Base-by-base conservation (phyloP, 2,329 filamentous ascomycete genomes). In the Geosmithia flava region DNA sequence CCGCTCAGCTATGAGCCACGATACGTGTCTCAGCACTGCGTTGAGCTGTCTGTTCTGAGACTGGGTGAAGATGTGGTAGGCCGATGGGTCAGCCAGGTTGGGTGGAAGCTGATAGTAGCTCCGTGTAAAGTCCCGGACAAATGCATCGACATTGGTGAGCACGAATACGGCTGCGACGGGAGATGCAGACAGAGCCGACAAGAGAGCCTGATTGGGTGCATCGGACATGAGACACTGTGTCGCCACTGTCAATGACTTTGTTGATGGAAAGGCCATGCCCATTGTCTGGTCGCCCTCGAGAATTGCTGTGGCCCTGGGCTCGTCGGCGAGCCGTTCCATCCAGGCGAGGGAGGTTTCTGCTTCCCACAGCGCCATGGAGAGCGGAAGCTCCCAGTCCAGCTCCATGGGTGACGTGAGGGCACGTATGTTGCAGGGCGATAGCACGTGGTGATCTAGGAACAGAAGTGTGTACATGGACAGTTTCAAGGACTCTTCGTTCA, bases 21-120 rank as follows among this genome's bases (percentile, higher is more conserved):
- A 47, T 15, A 61, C 55, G 7, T 55, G 47, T 13, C 50, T 47
- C 44, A 62, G 48, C 1, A 59, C 60, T 0, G 57, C 55, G 17
- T 54, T 52, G 1, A 63, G 46, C 40, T 58, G 55, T 47, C 58
- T 54, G 40, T 59, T 62, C 45, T 64, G 61, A 2, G 49, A 50
- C 46, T 64, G 61, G 4, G 60, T 62, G 27, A 63, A 53, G 17
- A 62, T 62, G 41, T 63, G 60, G 42, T 61, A 63, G 0, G 62
- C 54, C 1, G 56, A 59, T 1, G 61, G 62, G 48, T 64, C 60
- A 1, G 58, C 51, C 3, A 55, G 48, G 16, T 52, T 58, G 2
- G 62, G 60, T 1, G 60, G 62, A 20, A 64, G 51, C 44, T 64
- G 61, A 41, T 63, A 63, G 49, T 61, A 62, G 45, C 56, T 59